A percentile compares a stretch with the other conserved stretches of the same genome.
phyloP scores from a whole-genome alignment of 2,329 filamentous ascomycete species.

The Colletotrichum phormii region DNA sequence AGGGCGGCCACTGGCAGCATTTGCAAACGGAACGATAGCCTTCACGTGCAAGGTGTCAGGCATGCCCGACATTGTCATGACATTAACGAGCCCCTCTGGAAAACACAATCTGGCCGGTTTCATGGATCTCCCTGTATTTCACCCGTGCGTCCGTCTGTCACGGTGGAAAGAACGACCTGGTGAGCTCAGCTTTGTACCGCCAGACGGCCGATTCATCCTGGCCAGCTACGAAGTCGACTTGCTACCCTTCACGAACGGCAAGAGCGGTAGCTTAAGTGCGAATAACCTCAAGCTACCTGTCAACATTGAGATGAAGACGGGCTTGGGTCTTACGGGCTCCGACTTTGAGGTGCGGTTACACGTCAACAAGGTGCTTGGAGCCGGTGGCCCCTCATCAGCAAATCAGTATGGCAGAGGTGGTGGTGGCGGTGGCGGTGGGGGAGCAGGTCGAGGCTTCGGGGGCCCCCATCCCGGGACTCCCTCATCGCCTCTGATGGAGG shows the following conservation, averaged over 20 bases:
- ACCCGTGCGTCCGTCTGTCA: constrained; percentile 92
- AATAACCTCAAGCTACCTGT: constrained; percentile 84
- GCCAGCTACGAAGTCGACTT: constrained; percentile 96
- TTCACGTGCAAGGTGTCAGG: constrained; percentile 97
- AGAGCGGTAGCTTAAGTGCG: constrained; percentile 64
- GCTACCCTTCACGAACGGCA: constrained; percentile 75
- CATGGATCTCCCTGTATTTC: constrained; percentile 92
- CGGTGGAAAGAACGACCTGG: constrained; percentile 90
- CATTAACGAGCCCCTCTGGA: constrained; percentile 83
- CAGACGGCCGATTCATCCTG: constrained; percentile 92
- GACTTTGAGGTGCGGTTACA: constrained; percentile 91
- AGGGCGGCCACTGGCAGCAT: constrained; percentile 85
- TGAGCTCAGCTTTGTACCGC: constrained; percentile 94
- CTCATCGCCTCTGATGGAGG: constrained; percentile 75
- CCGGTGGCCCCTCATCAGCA: constrained; percentile 50
- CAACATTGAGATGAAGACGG: constrained; percentile 83
- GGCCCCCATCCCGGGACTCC: constrained; percentile 64
- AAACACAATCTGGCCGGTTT: constrained; percentile 79
- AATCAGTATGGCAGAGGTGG: constrained; percentile 55
- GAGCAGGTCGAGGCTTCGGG: constrained; percentile 54
- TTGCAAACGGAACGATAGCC: constrained; percentile 91
- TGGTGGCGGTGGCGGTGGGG: constrained; percentile 45
- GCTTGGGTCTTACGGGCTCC: constrained; percentile 77
- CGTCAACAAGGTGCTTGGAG: constrained; percentile 70
- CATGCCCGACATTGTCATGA: constrained; percentile 88